Percentiles rank a stretch among this genome's conserved stretches.
Conservation (phyloP, 192 early-diverging fungal genomes). For the Linnemannia zychae region DNA sequence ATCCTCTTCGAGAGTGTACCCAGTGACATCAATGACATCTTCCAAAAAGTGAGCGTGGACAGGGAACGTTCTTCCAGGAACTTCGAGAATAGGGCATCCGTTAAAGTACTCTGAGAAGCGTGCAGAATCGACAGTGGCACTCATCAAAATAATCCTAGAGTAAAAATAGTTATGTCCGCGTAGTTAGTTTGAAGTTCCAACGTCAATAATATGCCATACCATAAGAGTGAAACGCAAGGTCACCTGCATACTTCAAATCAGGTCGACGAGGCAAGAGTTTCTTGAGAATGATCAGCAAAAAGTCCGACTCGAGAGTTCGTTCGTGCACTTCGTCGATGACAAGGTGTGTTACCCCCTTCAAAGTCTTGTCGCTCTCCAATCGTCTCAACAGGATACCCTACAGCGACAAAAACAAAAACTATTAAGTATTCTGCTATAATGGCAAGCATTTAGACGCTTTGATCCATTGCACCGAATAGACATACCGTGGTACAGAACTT, state of each 20-base stretch:
- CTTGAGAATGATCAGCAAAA: conserved; percentile 75
- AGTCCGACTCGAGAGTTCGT: conserved; percentile 81
- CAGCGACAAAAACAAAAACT: conserved; percentile 38
- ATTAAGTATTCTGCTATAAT: background rate
- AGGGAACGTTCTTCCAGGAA: conserved; percentile 83
- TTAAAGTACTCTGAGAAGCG: conserved; percentile 75
- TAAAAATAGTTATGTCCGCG: background rate
- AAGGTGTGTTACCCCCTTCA: conserved; percentile 75
- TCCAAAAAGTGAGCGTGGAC: conserved; percentile 79
- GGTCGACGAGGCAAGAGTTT: conserved; percentile 61
- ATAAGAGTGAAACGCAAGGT: background rate
- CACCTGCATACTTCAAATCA: conserved; percentile 65
- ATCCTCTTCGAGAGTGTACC: conserved; percentile 64
- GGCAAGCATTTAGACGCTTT: background rate
- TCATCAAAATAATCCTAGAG: conserved; percentile 75
- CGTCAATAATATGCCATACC: background rate
- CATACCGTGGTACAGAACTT: conserved; percentile 82
- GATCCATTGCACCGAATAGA: background rate
- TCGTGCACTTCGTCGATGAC: conserved; percentile 89
- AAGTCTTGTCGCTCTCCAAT: conserved; percentile 70
- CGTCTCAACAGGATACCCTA: conserved; percentile 80
- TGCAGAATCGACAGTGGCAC: conserved; percentile 78
- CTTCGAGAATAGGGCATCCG: conserved; percentile 70
- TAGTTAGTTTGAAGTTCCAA: background rate
- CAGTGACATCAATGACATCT: conserved; percentile 73